Base-by-base conservation (phyloP, 495 filamentous ascomycete species). In the Aspergillus carlsbadensis region DNA sequence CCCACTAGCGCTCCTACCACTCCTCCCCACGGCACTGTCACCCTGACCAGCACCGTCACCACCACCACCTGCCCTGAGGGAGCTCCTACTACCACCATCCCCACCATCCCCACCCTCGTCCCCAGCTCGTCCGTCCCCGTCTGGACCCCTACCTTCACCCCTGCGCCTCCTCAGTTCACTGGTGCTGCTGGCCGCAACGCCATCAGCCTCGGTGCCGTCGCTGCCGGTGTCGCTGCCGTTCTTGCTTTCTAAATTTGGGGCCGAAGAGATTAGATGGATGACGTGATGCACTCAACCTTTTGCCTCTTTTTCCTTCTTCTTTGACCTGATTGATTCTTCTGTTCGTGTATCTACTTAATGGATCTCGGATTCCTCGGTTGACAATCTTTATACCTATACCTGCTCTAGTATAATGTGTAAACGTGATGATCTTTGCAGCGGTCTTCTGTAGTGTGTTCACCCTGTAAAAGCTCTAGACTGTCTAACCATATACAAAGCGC, bases 401-500 rank as follows among this genome's bases (percentile, higher is more conserved):
- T 33, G 5, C 18, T 43, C 22, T 29, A 29, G 26, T 29, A 3
- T 29, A 29, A 29, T 29, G 26, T 29, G 26, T 29, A 29, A 29
- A 29, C 26, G 26, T 29, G 26, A 29, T 29, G 26, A 29, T 29
- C 26, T 29, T 8, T 29, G 8, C 26, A 29, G 26, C 26, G 26
- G 26, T 29, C 26, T 29, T 29, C 26, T 29, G 13, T 39, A 39
- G 13, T 14, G 11, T 21, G 15, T 43, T 22, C 41, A 43, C 39
- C 24, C 13, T 52, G 51, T 41, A 35, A 14, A 22, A 31, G 37
- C 6, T 41, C 37, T 64, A 47, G 71, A 3, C 6, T 14, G 15
- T 31, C 24, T 45, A 10, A 6, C 89, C 92, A 69, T 88, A 92
- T 14, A 91, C 79, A 67, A 96, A 98, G 35, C 77, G 74, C 52